These are phyloP conservation scores for Metarhizium anisopliae DNA, from an alignment of 2,329 filamentous ascomycete species.

Conservation along the genomic window DNA sequence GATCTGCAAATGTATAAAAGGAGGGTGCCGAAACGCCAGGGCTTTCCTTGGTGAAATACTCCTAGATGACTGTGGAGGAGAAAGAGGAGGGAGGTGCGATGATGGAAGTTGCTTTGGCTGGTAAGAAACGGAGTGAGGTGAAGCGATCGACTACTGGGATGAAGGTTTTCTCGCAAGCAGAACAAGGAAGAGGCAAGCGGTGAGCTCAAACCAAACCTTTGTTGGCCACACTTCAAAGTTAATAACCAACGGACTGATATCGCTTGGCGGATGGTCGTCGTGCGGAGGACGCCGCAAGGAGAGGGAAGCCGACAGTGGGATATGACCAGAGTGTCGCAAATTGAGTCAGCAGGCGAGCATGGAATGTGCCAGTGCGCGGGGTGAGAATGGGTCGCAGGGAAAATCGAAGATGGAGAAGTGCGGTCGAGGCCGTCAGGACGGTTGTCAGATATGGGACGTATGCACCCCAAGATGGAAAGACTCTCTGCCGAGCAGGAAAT, in stretches of 20 bases:
- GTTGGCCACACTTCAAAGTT: neutral
- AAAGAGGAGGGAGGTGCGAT: constrained; percentile 21
- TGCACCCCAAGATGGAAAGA: neutral
- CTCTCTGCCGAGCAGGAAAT: neutral
- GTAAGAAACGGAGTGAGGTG: constrained; percentile 20
- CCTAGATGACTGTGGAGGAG: constrained; percentile 12
- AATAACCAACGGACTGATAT: neutral
- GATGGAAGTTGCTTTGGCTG: constrained; percentile 21
- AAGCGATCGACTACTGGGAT: constrained; percentile 28
- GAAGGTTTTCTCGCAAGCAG: constrained; percentile 24
- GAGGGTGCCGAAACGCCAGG: constrained; percentile 6
- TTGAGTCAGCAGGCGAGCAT: neutral
- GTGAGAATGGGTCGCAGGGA: neutral
- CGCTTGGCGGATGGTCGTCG: neutral
- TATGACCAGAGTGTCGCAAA: neutral
- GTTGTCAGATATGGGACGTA: neutral
- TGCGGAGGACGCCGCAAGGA: neutral
- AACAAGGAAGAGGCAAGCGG: constrained; percentile 28
- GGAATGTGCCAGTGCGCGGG: neutral
- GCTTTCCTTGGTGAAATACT: constrained; percentile 6
- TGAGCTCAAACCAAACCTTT: constrained; percentile 27
- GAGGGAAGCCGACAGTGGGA: neutral
- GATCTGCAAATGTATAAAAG: constrained; percentile 6
- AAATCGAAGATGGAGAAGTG: neutral
- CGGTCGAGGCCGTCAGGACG: neutral